Base-by-base conservation (phyloP, 176 grass and related monocot genomes). In the Hordeum vulgare region DNA sequence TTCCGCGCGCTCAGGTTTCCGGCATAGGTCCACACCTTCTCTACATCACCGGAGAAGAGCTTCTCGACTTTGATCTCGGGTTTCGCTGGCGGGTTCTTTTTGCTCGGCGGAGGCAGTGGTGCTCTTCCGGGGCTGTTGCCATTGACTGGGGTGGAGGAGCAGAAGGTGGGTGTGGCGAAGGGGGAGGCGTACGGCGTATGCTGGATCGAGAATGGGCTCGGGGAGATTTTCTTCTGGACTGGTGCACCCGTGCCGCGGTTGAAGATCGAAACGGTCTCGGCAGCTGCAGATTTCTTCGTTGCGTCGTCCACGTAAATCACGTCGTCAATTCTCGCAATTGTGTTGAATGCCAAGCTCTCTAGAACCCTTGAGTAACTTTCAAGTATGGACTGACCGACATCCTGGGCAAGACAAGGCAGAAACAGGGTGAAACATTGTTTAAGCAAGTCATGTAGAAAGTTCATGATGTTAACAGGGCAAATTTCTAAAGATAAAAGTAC, bases 321-420 rank as follows among this genome's bases (percentile, higher is more conserved):
- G 81, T 99, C 97, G 6, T 99, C 97, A 2, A 99, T 96, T 61
- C 97, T 91, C 4, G 97, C 97, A 0, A 94, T 90, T 64, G 95
- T 96, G 74, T 99, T 99, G 66, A 99, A 99, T 15, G 96, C 93
- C 61, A 99, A 81, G 73, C 93, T 96, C 91, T 99, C 96, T 84
- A 99, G 81, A 2, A 99, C 93, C 71, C 96, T 88, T 0, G 96
- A 99, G 85, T 99, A 99, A 84, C 96, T 99, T 75, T 99, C 96
- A 37, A 99, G 91, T 75, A 99, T 99, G 7, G 96, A 99, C 36
- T 99, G 93, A 3, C 96, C 96, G 36, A 99, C 93, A 85, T 99
- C 96, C 96, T 99, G 89, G 11, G 51, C 86, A 94, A 79, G 41
- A 80, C 15, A 77, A 75, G 15, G 40, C 49, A 76, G 28, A 33